Percentiles rank a stretch among this genome's conserved stretches.
phyloP scores from a whole-genome alignment of 441 rosid genomes.

The Cnidoscolus chayamansa region DNA sequence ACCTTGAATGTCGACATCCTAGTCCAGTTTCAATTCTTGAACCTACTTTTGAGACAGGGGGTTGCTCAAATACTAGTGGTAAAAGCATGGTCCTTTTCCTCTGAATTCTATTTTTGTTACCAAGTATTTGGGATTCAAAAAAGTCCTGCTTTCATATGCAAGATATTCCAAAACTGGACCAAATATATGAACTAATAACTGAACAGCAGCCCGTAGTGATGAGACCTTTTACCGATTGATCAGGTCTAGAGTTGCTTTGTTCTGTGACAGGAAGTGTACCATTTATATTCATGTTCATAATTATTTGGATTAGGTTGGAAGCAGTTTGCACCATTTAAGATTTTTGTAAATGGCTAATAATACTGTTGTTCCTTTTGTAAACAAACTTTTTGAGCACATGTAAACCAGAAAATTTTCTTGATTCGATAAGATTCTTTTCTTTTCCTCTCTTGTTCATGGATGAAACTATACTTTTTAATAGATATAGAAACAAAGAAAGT shows the following conservation, averaged over 20 bases:
- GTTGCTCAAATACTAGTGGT: conserved; percentile 36
- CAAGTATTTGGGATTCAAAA: not conserved
- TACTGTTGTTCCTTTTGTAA: not conserved
- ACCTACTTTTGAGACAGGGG: conserved; percentile 31
- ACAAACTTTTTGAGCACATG: not conserved
- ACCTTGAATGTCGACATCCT: conserved; percentile 30
- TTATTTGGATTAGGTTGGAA: not conserved
- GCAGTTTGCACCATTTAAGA: not conserved
- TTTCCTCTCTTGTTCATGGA: not conserved
- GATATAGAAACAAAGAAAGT: conserved; percentile 3
- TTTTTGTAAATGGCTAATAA: not conserved
- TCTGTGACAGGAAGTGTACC: not conserved
- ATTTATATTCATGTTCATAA: not conserved
- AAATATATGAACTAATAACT: not conserved
- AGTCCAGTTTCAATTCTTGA: conserved; percentile 43
- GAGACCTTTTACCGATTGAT: not conserved
- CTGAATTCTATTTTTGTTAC: not conserved
- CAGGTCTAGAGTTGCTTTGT: not conserved
- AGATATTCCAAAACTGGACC: not conserved
- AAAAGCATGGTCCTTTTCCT: conserved; percentile 5
- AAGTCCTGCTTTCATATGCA: not conserved
- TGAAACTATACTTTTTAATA: not conserved
- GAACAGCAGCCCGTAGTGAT: not conserved
- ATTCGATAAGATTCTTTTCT: not conserved
- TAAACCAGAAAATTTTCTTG: conserved; percentile 7